These are phyloP conservation scores for Prunus mongolica DNA, from an alignment of 306 rosid species.

Conservation along the genomic window DNA sequence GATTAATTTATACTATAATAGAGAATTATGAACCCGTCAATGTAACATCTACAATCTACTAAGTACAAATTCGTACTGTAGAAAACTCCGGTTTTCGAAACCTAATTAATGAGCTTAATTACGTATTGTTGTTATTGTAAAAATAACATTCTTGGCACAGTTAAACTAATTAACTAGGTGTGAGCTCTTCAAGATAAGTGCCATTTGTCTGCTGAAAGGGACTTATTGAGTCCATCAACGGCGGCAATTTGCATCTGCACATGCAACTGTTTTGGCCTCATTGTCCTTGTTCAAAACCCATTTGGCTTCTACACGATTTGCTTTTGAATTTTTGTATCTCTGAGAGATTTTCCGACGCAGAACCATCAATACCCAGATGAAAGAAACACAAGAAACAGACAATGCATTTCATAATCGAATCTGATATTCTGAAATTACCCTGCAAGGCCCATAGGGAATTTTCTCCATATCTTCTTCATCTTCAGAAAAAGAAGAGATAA, in stretches of 20 bases:
- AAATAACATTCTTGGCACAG: background rate
- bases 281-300: conserved; percentile 30
- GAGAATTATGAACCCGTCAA: no score
- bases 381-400: conserved; percentile 28
- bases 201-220: conserved; percentile 35
- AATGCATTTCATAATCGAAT: conserved; percentile 13
- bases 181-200: conserved; percentile 12
- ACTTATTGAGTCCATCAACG: conserved; percentile 31
- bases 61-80: background rate
- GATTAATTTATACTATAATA: no score
- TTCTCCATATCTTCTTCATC: background rate
- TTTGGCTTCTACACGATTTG: conserved; percentile 33
- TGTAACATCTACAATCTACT: background rate
- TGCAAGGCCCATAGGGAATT: background rate
- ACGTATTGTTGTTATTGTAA: background rate
- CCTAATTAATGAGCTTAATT: no score
- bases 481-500: background rate
- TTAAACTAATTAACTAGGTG: background rate
- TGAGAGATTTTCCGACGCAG: background rate
- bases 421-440: background rate
- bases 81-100: no score
- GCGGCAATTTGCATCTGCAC: conserved; percentile 53
- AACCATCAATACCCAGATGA: conserved; percentile 14
- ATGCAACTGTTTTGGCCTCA: conserved; percentile 49
- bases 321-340: background rate